A percentile compares a stretch with the other conserved stretches of the same genome.
These are phyloP conservation scores for Scheffersomyces cryptocercus DNA, from an alignment of 1,139 yeast species.

Conservation along the genomic window DNA sequence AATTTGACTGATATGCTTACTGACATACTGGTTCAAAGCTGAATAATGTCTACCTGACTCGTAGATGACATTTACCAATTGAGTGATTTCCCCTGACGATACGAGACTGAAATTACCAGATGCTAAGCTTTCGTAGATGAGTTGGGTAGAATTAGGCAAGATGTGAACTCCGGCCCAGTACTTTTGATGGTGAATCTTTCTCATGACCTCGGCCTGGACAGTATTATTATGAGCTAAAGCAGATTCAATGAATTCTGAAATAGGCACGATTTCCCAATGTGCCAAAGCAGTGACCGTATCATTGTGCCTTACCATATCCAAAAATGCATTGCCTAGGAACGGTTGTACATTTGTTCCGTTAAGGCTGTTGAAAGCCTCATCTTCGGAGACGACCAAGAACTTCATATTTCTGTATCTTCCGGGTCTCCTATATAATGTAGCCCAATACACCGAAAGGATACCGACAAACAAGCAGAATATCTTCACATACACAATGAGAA, in stretches of 20 bases:
- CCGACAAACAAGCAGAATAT: constrained; percentile 23
- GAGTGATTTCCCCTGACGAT: constrained; percentile 11
- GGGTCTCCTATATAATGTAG: constrained; percentile 48
- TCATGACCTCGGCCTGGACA: constrained; percentile 32
- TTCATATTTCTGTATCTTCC: constrained; percentile 39
- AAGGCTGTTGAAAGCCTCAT: constrained; percentile 20
- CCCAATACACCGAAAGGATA: constrained; percentile 61
- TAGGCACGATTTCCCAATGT: constrained; percentile 38
- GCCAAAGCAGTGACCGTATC: constrained; percentile 23
- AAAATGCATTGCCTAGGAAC: constrained; percentile 36
- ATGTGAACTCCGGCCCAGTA: constrained; percentile 59
- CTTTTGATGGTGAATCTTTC: constrained; percentile 46
- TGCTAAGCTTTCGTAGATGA: constrained; percentile 33
- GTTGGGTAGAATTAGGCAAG: constrained; percentile 41
- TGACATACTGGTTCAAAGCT: constrained; percentile 40
- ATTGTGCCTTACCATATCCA: constrained; percentile 20
- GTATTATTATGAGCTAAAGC: constrained; percentile 35
- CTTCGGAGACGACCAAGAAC: constrained; percentile 50
- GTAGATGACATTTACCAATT: constrained; percentile 37
- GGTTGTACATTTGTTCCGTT: constrained; percentile 22
- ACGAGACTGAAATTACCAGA: constrained; percentile 18
- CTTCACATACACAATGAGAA: constrained; percentile 6
- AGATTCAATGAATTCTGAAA: constrained; percentile 25
- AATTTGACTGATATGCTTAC: constrained; percentile 36
- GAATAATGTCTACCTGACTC: constrained; percentile 58